Percentiles rank a stretch among this genome's conserved stretches.
phyloP scores from a whole-genome alignment of 2,329 filamentous ascomycete species.

The Cordyceps militaris region DNA sequence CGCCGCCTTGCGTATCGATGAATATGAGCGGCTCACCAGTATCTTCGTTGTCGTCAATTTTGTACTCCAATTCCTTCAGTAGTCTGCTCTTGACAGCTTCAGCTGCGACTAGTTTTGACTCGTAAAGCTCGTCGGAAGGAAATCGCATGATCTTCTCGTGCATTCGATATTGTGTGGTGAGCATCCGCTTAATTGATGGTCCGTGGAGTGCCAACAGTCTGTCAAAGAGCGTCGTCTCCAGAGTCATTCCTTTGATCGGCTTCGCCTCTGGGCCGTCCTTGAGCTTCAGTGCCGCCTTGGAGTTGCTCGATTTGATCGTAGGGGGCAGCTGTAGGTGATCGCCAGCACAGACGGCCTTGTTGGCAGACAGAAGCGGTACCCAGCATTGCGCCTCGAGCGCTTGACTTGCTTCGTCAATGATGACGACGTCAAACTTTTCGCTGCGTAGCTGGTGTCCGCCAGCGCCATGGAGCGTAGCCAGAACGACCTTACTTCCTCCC shows the following conservation, averaged over 20 bases:
- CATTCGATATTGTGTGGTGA: conserved; percentile 98
- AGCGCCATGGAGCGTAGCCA: conserved; percentile 87
- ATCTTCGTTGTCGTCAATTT: conserved; percentile 73
- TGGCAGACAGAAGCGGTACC: conserved; percentile 76
- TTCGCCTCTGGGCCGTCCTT: conserved; percentile 29
- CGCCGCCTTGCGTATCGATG: conserved; percentile 92
- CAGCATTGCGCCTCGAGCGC: conserved; percentile 95
- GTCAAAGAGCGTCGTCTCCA: conserved; percentile 93
- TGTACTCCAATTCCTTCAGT: conserved; percentile 70
- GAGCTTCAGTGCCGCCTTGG: conserved; percentile 36
- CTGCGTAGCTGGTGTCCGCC: conserved; percentile 76
- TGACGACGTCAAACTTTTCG: conserved; percentile 82
- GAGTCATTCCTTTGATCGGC: conserved; percentile 47
- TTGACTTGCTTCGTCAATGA: conserved; percentile 94
- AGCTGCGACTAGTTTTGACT: conserved; percentile 70
- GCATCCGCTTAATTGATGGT: conserved; percentile 78
- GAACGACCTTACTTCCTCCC: conserved; percentile 72
- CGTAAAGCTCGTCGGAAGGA: conserved; percentile 83
- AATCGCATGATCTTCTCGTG: conserved; percentile 94
- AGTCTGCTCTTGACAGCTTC: conserved; percentile 69
- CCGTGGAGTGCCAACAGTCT: conserved; percentile 78
- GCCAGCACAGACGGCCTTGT: conserved; percentile 83
- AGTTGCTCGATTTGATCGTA: conserved; percentile 77
- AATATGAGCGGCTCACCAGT: conserved; percentile 84
- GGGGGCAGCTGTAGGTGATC: conserved; percentile 93